These are phyloP conservation scores for Collariella sp. DNA, from an alignment of 495 filamentous ascomycete species.

Conservation along the genomic window DNA sequence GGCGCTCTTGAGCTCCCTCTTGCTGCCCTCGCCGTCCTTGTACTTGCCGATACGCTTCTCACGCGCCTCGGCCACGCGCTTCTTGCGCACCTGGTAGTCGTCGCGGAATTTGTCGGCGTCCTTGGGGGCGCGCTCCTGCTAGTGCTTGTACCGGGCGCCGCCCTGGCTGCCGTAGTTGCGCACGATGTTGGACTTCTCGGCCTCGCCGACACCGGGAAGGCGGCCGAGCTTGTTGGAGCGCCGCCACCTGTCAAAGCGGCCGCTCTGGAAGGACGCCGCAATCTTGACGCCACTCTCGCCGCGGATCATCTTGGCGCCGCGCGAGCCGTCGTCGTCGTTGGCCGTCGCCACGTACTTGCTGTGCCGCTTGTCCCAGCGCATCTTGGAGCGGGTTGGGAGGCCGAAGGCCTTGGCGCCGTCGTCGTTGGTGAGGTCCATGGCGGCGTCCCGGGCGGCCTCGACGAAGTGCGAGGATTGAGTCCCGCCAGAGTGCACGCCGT, in stretches of 20 bases:
- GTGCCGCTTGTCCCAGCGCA: slow-evolving; percentile 95
- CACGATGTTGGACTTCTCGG: slow-evolving; percentile 58
- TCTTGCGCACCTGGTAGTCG: slow-evolving; percentile 85
- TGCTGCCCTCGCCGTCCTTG: slow-evolving; percentile 52
- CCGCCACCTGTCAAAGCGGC: slow-evolving; percentile 87
- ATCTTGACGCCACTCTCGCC: slow-evolving; percentile 96
- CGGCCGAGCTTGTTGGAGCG: slow-evolving; percentile 70
- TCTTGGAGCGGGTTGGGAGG: slow-evolving; percentile 58
- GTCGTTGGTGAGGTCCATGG: slow-evolving; percentile 84
- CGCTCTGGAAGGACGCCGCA: slow-evolving; percentile 82
- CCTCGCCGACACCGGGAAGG: slow-evolving; percentile 73
- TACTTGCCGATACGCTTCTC: slow-evolving; percentile 72
- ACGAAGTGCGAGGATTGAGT: slow-evolving; percentile 61
- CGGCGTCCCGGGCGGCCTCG: slow-evolving; percentile 66
- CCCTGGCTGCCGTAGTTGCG: slow-evolving; percentile 43
- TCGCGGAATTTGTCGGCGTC: slow-evolving; percentile 80
- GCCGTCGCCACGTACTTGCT: slow-evolving; percentile 85
- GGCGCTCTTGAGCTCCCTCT: slow-evolving; percentile 68
- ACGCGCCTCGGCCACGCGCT: slow-evolving; percentile 76
- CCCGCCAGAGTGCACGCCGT: slow-evolving; percentile 78
- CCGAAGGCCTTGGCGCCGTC: slow-evolving; percentile 71
- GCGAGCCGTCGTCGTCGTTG: slow-evolving; percentile 91
- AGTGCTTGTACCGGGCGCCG: slow-evolving; percentile 64
- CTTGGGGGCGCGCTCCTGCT: slow-evolving; percentile 77
- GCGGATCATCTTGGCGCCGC: slow-evolving; percentile 71